These are phyloP conservation scores for Cystofilobasidium ferigula DNA, from an alignment of 768 basidiomycete genomes.

Conservation along the genomic window DNA sequence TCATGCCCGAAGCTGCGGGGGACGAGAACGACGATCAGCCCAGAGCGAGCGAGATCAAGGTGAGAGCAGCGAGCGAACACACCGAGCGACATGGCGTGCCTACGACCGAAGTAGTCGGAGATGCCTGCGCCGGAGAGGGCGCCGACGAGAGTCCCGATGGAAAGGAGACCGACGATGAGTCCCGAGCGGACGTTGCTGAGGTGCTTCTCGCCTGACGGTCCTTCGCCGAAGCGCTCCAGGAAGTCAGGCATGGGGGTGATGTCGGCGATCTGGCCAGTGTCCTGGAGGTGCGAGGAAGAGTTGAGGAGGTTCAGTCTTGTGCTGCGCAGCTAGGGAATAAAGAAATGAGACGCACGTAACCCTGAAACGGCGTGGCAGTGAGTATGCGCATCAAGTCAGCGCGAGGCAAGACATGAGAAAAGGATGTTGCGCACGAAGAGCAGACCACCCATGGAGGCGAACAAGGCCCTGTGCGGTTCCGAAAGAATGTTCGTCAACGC, in stretches of 20 bases:
- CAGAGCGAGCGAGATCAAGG: too few relatives aligned
- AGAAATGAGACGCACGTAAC: not conserved
- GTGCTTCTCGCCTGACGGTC: constrained; percentile 36
- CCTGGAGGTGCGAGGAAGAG: constrained; percentile 39
- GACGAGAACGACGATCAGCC: not conserved
- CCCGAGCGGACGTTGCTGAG: constrained; percentile 46
- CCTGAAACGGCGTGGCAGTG: not conserved
- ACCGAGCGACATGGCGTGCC: too few relatives aligned
- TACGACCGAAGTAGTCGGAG: too few relatives aligned
- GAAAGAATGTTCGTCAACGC: not conserved
- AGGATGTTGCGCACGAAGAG: too few relatives aligned
- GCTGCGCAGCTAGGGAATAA: not conserved
- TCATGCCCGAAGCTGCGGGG: too few relatives aligned
- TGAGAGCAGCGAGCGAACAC: too few relatives aligned
- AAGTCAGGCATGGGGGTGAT: constrained; percentile 65
- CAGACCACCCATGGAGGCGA: too few relatives aligned
- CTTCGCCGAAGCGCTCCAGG: constrained; percentile 50
- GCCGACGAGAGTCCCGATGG: too few relatives aligned
- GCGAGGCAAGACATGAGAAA: too few relatives aligned
- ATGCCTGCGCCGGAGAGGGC: too few relatives aligned
- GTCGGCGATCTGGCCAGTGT: constrained; percentile 68
- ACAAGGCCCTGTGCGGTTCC: too few relatives aligned
- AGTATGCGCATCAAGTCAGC: not conserved
- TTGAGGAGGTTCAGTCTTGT: not conserved
- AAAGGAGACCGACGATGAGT: constrained; percentile 1